phyloP scores from a whole-genome alignment of 768 basidiomycete genomes.

The Lactarius pseudohatsudake region DNA sequence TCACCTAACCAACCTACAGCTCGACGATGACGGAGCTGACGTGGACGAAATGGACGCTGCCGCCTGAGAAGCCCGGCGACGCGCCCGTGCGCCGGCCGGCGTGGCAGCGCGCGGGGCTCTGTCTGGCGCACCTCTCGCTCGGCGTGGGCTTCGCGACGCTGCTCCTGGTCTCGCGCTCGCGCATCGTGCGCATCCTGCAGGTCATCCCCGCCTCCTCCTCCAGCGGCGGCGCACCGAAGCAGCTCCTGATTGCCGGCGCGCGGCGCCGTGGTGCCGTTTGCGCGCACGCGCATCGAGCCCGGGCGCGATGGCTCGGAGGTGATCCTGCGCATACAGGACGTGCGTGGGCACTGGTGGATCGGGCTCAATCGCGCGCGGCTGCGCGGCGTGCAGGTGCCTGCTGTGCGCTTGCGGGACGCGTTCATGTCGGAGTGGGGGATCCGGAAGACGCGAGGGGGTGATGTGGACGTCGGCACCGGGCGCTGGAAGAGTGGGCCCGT shows the following conservation, averaged over 20 bases:
- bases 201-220: conserved; percentile 23
- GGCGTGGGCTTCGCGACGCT: conserved; percentile 27
- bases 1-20: conserved; percentile 7
- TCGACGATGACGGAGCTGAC: conserved; percentile 30
- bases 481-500: conserved; percentile 26
- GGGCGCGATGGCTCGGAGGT: conserved; percentile 29
- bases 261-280: conserved; percentile 26
- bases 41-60: conserved; percentile 28
- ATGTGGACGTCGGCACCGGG: not conserved
- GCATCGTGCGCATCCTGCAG: conserved; percentile 28
- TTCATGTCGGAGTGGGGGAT: conserved; percentile 26
- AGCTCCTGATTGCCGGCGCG: conserved; percentile 25
- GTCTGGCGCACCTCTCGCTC: conserved; percentile 19
- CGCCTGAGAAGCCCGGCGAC: conserved; percentile 21
- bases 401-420: conserved; percentile 21
- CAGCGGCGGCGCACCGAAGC: conserved; percentile 6
- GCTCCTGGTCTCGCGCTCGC: conserved; percentile 26
- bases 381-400: conserved; percentile 15
- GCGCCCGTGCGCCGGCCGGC: conserved; percentile 17
- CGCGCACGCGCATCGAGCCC: conserved; percentile 20
- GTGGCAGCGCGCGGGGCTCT: conserved; percentile 29
- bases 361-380: conserved; percentile 22
- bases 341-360: conserved; percentile 30
- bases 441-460: conserved; percentile 5
- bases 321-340: conserved; percentile 26